Percentiles rank a stretch among this genome's conserved stretches.
Conservation (phyloP, 306 rosid genomes). For the Pyrus betulifolia region DNA sequence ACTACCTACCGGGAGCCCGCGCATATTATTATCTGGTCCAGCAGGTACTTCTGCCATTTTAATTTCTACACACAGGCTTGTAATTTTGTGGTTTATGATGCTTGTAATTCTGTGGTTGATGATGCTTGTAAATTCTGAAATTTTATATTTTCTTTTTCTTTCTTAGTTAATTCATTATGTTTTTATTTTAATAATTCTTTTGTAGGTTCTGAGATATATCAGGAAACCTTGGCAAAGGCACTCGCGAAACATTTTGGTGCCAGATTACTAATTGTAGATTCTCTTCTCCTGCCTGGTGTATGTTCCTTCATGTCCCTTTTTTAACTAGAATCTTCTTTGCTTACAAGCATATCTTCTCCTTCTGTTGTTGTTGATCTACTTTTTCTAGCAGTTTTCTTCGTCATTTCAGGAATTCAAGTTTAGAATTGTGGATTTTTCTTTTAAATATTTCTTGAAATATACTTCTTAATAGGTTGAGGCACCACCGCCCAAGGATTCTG, state of each 20-base stretch:
- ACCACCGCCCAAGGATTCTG: conserved; percentile 42
- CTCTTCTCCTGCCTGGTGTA: conserved; percentile 83
- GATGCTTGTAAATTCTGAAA: too few relatives aligned
- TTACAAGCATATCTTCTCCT: not conserved
- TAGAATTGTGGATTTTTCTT: not conserved
- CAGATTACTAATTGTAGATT: conserved; percentile 66
- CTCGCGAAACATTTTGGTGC: conserved; percentile 85
- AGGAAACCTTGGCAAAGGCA: conserved; percentile 85
- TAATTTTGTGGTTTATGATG: not conserved
- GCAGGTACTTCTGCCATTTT: conserved; percentile 45
- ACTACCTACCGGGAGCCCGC: conserved; percentile 68
- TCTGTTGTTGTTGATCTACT: not conserved
- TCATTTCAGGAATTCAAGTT: not conserved
- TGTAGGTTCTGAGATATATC: conserved; percentile 95
- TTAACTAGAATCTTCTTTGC: not conserved
- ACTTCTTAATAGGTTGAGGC: conserved; percentile 43
- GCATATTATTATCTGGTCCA: conserved; percentile 86
- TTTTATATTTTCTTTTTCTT: not conserved
- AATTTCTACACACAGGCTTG: not conserved
- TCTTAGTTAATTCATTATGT: conserved; percentile 4
- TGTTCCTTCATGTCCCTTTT: conserved; percentile 22
- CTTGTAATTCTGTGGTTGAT: not conserved
- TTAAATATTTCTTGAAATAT: not conserved
- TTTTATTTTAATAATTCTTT: not conserved
- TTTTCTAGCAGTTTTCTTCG: not conserved